Conservation (phyloP, 352 stramenopile genomes). For the Aphanomyces cochlioides region DNA sequence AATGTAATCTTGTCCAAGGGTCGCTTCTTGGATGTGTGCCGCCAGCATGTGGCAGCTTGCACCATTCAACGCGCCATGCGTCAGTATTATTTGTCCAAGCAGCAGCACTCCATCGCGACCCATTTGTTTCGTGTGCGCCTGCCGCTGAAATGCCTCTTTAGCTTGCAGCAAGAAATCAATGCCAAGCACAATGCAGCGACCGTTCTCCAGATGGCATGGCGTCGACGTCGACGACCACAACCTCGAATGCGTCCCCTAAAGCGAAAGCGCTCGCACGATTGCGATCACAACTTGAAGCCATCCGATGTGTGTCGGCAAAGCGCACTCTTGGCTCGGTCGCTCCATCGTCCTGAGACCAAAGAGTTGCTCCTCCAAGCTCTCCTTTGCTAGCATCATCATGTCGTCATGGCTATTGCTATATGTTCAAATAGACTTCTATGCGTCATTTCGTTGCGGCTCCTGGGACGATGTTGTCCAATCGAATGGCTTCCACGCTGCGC, state of each 20-base stretch:
- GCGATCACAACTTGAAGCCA: neutral
- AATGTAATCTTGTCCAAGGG: neutral
- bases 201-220: slow-evolving; percentile 6
- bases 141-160: slow-evolving; percentile 3
- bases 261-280: slow-evolving; percentile 17
- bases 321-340: neutral
- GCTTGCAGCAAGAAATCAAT: slow-evolving; percentile 11
- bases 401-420: slow-evolving; percentile 7
- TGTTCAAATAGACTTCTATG: neutral
- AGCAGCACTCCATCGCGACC: no score
- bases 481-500: slow-evolving; percentile 63
- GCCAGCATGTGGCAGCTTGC: neutral
- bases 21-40: slow-evolving; percentile 1
- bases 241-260: slow-evolving; percentile 5
- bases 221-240: neutral
- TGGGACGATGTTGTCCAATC: slow-evolving; percentile 49
- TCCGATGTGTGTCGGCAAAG: slow-evolving; percentile 1
- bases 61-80: slow-evolving; percentile 23
- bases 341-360: slow-evolving; percentile 12
- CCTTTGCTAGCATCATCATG: neutral
- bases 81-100: slow-evolving; percentile 3
- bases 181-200: slow-evolving; percentile 9
- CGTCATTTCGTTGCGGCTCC: neutral
- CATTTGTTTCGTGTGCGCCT: neutral
- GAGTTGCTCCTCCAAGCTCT: neutral